Conservation (phyloP, 1,284 basidiomycete genomes). For the Pisolithus thermaeus region DNA sequence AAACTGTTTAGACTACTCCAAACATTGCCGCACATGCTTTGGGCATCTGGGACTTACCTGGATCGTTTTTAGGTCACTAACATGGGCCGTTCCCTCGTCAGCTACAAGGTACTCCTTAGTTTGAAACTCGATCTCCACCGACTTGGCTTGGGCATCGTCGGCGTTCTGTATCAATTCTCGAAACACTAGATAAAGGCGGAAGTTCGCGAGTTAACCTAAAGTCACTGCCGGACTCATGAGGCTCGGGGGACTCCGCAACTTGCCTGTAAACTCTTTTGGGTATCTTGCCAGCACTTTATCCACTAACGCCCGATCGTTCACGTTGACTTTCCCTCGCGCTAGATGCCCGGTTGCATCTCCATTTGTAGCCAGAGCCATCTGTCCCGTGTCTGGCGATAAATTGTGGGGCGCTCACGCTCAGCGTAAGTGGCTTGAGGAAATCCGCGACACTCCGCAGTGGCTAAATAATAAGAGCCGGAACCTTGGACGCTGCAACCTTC, state of each 20-base stretch:
- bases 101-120: constrained; percentile 44
- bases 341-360: not conserved
- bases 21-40: too few species aligned
- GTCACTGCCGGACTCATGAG: not conserved
- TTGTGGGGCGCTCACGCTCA: too few species aligned
- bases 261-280: constrained; percentile 13
- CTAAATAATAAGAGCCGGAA: too few species aligned
- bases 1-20: not conserved
- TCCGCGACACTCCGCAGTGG: too few species aligned
- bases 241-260: not conserved
- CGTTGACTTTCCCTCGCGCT: constrained; percentile 5
- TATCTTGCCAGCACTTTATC: constrained; percentile 13
- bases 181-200: constrained; percentile 48
- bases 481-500: not conserved
- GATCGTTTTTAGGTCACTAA: constrained; percentile 50
- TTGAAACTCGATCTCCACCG: constrained; percentile 77
- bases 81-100: constrained; percentile 1
- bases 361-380: constrained; percentile 1
- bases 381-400: not conserved
- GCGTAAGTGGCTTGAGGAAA: too few species aligned
- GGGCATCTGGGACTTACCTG: constrained; percentile 26
- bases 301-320: constrained; percentile 14
- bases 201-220: not conserved
- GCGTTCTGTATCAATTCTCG: constrained; percentile 93
- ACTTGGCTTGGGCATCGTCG: constrained; percentile 82